Evolutionary conservation across 148 eudicot species (phyloP), one percentile per base, ranked within the genome.

Genomic region (Rhododendron ovatum): DNA sequence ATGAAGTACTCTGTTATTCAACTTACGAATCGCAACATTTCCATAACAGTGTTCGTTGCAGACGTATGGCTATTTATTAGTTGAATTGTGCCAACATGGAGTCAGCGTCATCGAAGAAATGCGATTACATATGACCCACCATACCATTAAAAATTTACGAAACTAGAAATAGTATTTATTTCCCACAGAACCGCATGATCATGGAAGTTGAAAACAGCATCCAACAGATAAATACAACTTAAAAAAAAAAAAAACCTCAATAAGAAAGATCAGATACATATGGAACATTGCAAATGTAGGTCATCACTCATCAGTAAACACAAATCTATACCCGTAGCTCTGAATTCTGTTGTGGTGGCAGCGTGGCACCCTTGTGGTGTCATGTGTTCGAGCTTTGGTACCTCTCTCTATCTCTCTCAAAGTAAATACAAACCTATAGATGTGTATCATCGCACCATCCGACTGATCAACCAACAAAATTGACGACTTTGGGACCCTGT

Each of bases 401-500:
- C 65, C 65, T 17, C 20, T 55, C 63, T 22, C 65, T 20, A 5
- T 59, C 65, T 59, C 65, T 59, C n/a, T 59, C 65, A 22, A 59
- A 71, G 20, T 71, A 1, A 33, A 71, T 39, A 33, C 39, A 71
- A 71, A 30, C 33, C 20, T 4, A 28, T 30, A 28, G n/a, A 7
- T 59, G n/a, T 10, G n/a, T 26, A 18, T 35, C 59, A 67, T 63
- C 41, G 35, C 17, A 50, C 55, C 24, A 28, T 35, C 9, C 2
- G 17, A 57, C 24, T 61, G 11, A 79, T 88, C 89, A 93, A 81
- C 94, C 95, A 51, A 90, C 94, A 87, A 97, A 97, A 89, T 93
- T 95, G 59, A 97, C 98, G 74, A 97, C 96, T 91, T 94, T 97
- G n/a, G 95, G 88, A 3, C 93, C 98, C 78, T 91, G 84, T 88